Evolutionary conservation across 2,329 filamentous ascomycete species (phyloP).

Genomic region (Zasmidium citrigriseum): DNA sequence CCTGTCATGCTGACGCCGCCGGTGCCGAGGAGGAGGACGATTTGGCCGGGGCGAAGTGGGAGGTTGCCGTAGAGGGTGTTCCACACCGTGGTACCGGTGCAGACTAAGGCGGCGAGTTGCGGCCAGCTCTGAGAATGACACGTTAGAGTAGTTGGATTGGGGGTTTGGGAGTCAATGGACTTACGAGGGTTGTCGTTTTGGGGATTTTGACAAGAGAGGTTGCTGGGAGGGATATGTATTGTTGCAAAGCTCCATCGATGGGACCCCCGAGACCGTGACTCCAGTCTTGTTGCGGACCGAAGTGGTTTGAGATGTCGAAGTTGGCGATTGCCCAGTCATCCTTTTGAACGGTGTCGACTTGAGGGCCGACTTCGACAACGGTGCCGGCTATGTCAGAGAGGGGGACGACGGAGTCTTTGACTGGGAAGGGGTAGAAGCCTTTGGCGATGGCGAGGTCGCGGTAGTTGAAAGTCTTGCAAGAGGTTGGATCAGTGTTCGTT

Average conservation of each 20-base stretch:
- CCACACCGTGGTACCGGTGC: constrained; percentile 15
- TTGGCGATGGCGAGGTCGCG: constrained; percentile 41
- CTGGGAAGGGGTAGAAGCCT: constrained; percentile 20
- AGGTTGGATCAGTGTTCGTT: constrained; percentile 1
- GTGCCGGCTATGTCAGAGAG: constrained; percentile 70
- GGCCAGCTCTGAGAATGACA: too few species aligned
- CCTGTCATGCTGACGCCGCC: constrained; percentile 46
- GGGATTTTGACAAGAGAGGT: constrained; percentile 57
- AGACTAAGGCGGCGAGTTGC: constrained; percentile 23
- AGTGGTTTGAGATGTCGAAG: constrained; percentile 35
- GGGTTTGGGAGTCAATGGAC: too few species aligned
- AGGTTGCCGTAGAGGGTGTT: constrained; percentile 24
- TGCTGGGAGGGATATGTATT: constrained; percentile 60
- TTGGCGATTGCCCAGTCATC: constrained; percentile 64
- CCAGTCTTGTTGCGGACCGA: constrained; percentile 50
- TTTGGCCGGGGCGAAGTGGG: constrained; percentile 25
- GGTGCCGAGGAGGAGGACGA: constrained; percentile 35
- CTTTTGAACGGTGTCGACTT: constrained; percentile 30
- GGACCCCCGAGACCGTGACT: constrained; percentile 58
- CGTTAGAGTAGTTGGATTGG: too few species aligned
- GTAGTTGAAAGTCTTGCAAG: constrained; percentile 48
- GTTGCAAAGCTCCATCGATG: constrained; percentile 56
- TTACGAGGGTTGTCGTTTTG: constrained; percentile 27
- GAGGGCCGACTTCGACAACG: constrained; percentile 52
- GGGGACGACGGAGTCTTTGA: constrained; percentile 51